Base-by-base conservation (phyloP, 1,284 basidiomycete genomes). In the Erythrobasidium hasegawianum region DNA sequence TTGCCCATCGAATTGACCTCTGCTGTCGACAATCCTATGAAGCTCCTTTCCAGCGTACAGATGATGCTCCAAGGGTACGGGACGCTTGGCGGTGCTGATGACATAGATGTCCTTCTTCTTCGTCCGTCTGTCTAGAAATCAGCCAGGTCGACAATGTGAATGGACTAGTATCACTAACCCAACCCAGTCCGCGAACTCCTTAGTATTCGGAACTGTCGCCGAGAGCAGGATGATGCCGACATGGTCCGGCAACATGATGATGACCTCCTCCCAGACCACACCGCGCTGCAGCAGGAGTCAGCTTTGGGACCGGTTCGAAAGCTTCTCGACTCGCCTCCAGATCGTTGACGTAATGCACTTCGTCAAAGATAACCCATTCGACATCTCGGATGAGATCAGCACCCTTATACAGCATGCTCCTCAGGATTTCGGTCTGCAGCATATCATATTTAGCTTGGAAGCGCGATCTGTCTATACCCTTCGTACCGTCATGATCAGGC, bases 61-160 rank as follows among this genome's bases (percentile, higher is more conserved):
- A 78, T 89, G 97, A 80, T 98, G 96, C 77, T 98, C 95, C 43
- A 99, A 82, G 1, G 96, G 96, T 1, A 98, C 95, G 0, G 96
- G 96, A 68, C 96, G 85, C 78, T 97, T 94, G 0, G 89, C 86
- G 0, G 96, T 99, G 22, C 90, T 96, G 71, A 99, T 97, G 59
- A 99, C 96, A 77, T 97, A 98, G 67, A 99, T 97, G 73, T 98
- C 93, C 78, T 97, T 98, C 81, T 93, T 96, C 81, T 98, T 98
- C 0, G 96, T 99, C 10, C 96, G 88, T 1, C 96, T 95, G 70
- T 33, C 24, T 43, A 1, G 52, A 59, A 64, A 33, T 27, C 68
- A 22, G 43, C 22, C 43, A 47, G 14, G 22, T n/a, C 14, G 22
- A n/a, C 16, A 41, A 10, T 47, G n/a, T 14, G 8, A 14, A 24